A percentile compares a stretch with the other conserved stretches of the same genome.
These are phyloP conservation scores for Rugosomyces carneus DNA, from an alignment of 1,284 basidiomycete genomes.

Conservation along the genomic window DNA sequence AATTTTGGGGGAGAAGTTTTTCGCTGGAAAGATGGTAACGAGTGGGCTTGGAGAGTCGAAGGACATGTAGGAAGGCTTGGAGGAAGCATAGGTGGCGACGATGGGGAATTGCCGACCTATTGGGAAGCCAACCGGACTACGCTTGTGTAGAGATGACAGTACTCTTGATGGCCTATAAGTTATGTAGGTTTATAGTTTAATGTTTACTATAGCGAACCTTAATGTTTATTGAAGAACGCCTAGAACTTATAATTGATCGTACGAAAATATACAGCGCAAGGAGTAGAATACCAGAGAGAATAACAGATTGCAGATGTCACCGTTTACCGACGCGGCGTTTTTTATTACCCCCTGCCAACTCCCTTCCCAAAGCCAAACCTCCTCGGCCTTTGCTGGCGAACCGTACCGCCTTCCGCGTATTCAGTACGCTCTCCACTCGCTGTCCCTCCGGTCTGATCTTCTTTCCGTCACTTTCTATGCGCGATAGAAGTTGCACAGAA, in stretches of 20 bases:
- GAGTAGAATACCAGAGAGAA: not conserved
- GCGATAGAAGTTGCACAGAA: conserved; percentile 71
- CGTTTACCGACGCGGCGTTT: conserved; percentile 18
- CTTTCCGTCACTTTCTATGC: conserved; percentile 68
- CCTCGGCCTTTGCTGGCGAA: conserved; percentile 66
- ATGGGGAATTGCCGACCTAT: conserved; percentile 18
- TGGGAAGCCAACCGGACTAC: conserved; percentile 4
- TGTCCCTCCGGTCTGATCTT: conserved; percentile 50
- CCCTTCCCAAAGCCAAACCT: conserved; percentile 47
- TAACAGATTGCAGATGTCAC: conserved; percentile 4
- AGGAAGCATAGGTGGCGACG: conserved; percentile 7
- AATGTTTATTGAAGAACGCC: not conserved
- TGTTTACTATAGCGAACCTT: too few species aligned
- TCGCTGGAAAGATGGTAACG: conserved; percentile 56
- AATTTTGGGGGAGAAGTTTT: conserved; percentile 60
- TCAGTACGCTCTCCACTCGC: conserved; percentile 53
- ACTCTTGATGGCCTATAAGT: too few species aligned
- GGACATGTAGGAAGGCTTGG: conserved; percentile 44
- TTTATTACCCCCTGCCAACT: conserved; percentile 17
- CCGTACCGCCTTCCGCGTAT: conserved; percentile 85
- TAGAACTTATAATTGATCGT: too few species aligned
- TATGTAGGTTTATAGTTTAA: too few species aligned
- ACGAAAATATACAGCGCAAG: too few species aligned
- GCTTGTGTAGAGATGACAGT: not conserved
- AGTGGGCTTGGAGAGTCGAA: conserved; percentile 55